Evolutionary conservation across 768 basidiomycete genomes (phyloP), one percentile per base, ranked within the genome.

Genomic region (Xerocomellus amylosporus): DNA sequence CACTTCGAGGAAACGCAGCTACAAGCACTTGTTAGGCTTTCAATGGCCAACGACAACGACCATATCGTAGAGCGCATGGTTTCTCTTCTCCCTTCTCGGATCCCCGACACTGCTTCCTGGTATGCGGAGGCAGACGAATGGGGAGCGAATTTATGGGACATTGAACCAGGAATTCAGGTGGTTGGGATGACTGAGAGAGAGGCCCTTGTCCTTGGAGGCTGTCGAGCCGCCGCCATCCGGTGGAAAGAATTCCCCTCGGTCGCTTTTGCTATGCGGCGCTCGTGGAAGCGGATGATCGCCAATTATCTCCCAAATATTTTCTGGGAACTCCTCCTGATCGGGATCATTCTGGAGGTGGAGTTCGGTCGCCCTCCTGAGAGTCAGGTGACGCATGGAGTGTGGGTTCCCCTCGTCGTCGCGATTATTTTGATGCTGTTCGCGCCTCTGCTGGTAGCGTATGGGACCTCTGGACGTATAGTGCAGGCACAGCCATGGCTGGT

Each of bases 11-110:
- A 65, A 30, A 66, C 54, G 15, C 52, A 59, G 31, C 1, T 63
- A 33, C 64, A 68, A 46, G 64, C 66, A 7, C 51, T 63, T n/a
- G 60, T 51, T 3, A 49, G 62, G 31, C 46, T 66, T 5, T 66
- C 66, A 9, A 60, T 69, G 57, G 67, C 54, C 0, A 67, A 69
- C 8, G 58, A 66, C 41, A 64, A 49, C 3, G 65, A 64, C 7
- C 54, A 62, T 6, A 40, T 64, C 13, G 49, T 56, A 5, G 65
- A 69, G 24, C 55, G 59, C 5, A 67, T 66, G 56, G 42, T 69
- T 7, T 66, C 58, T 6, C 44, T 66, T 31, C 30, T 64, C 0
- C 65, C 62, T n/a, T 12, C 28, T 14, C 12, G 33, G 20, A 34
- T 38, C n/a, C 20, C 12, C 5, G 34, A 40, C 8, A 40, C 33